These are phyloP conservation scores for Pezicula neosporulosa DNA, from an alignment of 2,329 filamentous ascomycete species.

Conservation along the genomic window DNA sequence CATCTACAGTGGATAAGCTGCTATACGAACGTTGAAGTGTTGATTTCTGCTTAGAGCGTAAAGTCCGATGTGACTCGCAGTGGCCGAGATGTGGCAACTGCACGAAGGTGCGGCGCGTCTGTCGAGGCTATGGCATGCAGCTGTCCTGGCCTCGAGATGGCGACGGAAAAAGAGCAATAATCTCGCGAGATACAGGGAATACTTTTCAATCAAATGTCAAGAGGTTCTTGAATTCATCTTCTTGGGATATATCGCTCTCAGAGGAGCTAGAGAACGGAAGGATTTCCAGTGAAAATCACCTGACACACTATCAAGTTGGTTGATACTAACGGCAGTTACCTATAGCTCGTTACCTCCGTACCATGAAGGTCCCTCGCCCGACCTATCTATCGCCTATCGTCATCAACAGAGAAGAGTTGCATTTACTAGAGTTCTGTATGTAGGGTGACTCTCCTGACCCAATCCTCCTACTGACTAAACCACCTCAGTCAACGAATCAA, in stretches of 20 bases:
- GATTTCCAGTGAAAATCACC: background rate
- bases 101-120: background rate
- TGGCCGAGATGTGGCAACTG: background rate
- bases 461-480: background rate
- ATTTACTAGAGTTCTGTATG: slow-evolving; percentile 1
- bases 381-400: background rate
- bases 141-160: slow-evolving; percentile 3
- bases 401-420: background rate
- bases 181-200: background rate
- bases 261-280: background rate
- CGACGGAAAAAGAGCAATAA: background rate
- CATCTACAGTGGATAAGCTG: background rate
- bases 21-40: background rate
- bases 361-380: background rate
- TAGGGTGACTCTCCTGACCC: background rate
- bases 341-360: background rate
- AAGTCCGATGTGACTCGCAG: slow-evolving; percentile 1
- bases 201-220: background rate
- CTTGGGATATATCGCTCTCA: background rate
- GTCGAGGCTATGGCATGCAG: slow-evolving; percentile 4
- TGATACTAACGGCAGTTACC: background rate
- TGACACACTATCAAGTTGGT: background rate
- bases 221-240: slow-evolving; percentile 2
- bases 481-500: background rate
- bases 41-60: slow-evolving; percentile 1